Conservation (phyloP, 2,329 filamentous ascomycete species). For the Microdochium trichocladiopsis region DNA sequence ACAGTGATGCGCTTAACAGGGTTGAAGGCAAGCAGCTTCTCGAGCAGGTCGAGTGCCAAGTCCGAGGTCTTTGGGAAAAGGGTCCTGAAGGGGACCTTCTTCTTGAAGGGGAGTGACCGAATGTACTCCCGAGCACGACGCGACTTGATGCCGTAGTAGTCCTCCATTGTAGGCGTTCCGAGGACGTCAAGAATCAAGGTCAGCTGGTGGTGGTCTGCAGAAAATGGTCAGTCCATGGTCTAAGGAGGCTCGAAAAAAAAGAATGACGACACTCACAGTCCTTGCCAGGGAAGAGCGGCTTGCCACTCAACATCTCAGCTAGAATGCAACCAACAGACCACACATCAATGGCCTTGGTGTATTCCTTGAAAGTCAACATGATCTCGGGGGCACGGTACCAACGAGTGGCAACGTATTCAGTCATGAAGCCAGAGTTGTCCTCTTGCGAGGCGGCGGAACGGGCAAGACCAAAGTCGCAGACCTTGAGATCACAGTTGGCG, state of each 20-base stretch:
- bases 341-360: constrained; percentile 98
- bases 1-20: constrained; percentile 98
- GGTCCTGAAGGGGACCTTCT: constrained; percentile 96
- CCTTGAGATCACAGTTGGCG: constrained; percentile 97
- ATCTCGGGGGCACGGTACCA: constrained; percentile 99
- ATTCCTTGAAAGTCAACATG: constrained; percentile 99
- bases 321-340: constrained; percentile 99
- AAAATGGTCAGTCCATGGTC: constrained; percentile 7
- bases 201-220: constrained; percentile 87
- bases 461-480: constrained; percentile 96
- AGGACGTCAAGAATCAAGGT: constrained; percentile 96
- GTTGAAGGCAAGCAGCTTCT: constrained; percentile 96
- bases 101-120: constrained; percentile 95
- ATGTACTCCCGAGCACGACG: constrained; percentile 96
- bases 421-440: constrained; percentile 99
- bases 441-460: constrained; percentile 94
- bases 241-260: background rate
- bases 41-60: constrained; percentile 83
- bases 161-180: constrained; percentile 97
- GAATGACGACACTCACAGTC: constrained; percentile 63
- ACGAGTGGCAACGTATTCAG: constrained; percentile 97
- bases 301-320: constrained; percentile 97
- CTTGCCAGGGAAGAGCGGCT: constrained; percentile 96
- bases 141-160: constrained; percentile 99
- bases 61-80: constrained; percentile 99